A percentile compares a stretch with the other conserved stretches of the same genome.
phyloP scores from a whole-genome alignment of 768 basidiomycete genomes.

The Boletus fagicola region DNA sequence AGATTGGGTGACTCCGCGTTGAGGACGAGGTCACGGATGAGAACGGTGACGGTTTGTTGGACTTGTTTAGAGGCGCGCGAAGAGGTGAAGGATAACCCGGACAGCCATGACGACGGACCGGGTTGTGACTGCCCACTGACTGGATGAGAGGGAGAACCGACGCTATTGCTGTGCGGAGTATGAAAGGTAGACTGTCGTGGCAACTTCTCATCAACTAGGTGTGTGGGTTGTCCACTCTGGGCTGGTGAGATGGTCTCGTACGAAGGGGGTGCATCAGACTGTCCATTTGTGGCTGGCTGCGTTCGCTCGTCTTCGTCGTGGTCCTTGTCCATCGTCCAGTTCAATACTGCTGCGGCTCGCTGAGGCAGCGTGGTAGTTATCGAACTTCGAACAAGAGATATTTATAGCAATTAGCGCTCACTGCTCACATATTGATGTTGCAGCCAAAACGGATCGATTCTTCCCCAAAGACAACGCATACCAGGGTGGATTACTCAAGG shows the following conservation, averaged over 20 bases:
- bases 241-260: slow-evolving; percentile 22
- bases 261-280: slow-evolving; percentile 25
- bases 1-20: slow-evolving; percentile 18
- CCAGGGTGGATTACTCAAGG: slow-evolving; percentile 31
- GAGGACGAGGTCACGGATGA: slow-evolving; percentile 55
- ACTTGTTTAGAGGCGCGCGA: slow-evolving; percentile 43
- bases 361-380: not conserved
- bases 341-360: not conserved
- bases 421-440: too few species aligned
- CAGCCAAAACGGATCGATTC: not conserved
- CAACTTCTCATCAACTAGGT: slow-evolving; percentile 13
- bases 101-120: too few species aligned
- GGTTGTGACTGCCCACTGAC: too few species aligned
- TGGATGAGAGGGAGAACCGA: too few species aligned
- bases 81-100: too few species aligned
- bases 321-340: slow-evolving; percentile 21
- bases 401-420: not conserved
- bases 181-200: not conserved
- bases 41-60: slow-evolving; percentile 48
- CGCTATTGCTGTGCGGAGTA: too few species aligned
- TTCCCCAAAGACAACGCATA: slow-evolving; percentile 31
- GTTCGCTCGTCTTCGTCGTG: slow-evolving; percentile 9
- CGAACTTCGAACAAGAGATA: not conserved
- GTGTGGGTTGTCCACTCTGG: not conserved
- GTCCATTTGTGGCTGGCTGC: not conserved